Evolutionary conservation across 768 basidiomycete species (phyloP), one percentile per base, ranked within the genome.

Genomic region (Suillus clintonianus): DNA sequence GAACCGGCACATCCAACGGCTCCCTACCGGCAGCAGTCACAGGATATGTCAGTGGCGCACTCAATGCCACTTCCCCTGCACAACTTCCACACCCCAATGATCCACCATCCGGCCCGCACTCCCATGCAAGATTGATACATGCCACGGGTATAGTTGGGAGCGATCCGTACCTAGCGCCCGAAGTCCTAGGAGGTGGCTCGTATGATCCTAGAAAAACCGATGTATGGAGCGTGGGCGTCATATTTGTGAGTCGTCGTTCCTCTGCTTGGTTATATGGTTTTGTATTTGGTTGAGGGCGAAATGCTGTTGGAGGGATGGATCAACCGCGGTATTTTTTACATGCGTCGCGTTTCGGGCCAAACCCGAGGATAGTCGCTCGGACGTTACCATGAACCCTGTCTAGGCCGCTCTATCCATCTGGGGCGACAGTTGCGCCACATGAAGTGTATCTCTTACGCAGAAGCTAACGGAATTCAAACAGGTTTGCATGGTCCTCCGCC

Each of bases 121-220:
- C 82, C 0, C 74, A 75, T 11, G 76, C 67, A 8, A 71, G 72
- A 22, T 67, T 74, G 3, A 81, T 91, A 67, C 83, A 81, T 61
- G 94, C 96, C 9, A 88, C 89, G 8, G 97, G 97, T 22, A 85
- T 99, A 60, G 97, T 99, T 61, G 97, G 97, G 54, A 95, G 93
- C 57, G 97, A 99, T 79, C 97, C 97, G 24, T 99, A 99, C 81
- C 89, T 99, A 39, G 97, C 97, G 0, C 97, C 97, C 2, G 97
- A 99, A 76, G 97, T 99, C 17, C 85, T 99, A 62, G 80, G 75
- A 37, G 85, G 86, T 61, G 86, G 91, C 53, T 80, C 81, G 13
- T 99, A 99, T 77, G 97, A 99, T 76, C 97, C 97, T 14, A 85
- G 96, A 72, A 94, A 98, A 81, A 94, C 96, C 15, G 97, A 99